Conservation (phyloP, 2,329 filamentous ascomycete species). For the Juglanconis oblonga region DNA sequence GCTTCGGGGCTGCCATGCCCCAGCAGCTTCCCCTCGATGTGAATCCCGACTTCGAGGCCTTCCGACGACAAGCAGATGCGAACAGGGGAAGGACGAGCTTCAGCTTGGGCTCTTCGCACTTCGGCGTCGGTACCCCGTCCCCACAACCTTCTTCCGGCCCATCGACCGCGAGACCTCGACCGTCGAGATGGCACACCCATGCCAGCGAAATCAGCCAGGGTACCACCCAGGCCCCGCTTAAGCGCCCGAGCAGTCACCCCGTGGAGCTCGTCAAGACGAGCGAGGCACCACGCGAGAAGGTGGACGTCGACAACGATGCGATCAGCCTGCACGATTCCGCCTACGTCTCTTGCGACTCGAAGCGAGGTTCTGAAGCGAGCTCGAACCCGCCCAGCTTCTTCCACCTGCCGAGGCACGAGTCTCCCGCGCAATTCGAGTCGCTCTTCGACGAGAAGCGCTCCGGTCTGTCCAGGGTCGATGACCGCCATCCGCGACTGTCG, state of each 20-base stretch:
- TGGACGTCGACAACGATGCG: conserved; percentile 45
- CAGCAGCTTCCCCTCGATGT: conserved; percentile 69
- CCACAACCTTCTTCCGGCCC: conserved; percentile 20
- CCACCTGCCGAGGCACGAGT: conserved; percentile 43
- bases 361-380: conserved; percentile 49
- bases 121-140: conserved; percentile 31
- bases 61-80: conserved; percentile 68
- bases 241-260: background rate
- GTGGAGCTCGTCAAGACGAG: conserved; percentile 17
- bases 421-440: conserved; percentile 41
- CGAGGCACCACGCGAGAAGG: conserved; percentile 25
- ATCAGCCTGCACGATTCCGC: conserved; percentile 50
- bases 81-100: conserved; percentile 50
- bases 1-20: conserved; percentile 66
- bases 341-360: conserved; percentile 53
- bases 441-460: conserved; percentile 33
- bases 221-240: conserved; percentile 18
- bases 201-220: conserved; percentile 35
- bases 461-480: conserved; percentile 41
- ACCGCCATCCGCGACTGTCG: conserved; percentile 54
- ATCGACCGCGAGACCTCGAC: conserved; percentile 37
- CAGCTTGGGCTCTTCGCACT: conserved; percentile 43
- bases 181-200: conserved; percentile 47
- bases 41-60: conserved; percentile 80
- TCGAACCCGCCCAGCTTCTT: conserved; percentile 37